A percentile compares a stretch with the other conserved stretches of the same genome.
Conservation (phyloP, 257 asterid species). For the Fraxinus quadrangulata region DNA sequence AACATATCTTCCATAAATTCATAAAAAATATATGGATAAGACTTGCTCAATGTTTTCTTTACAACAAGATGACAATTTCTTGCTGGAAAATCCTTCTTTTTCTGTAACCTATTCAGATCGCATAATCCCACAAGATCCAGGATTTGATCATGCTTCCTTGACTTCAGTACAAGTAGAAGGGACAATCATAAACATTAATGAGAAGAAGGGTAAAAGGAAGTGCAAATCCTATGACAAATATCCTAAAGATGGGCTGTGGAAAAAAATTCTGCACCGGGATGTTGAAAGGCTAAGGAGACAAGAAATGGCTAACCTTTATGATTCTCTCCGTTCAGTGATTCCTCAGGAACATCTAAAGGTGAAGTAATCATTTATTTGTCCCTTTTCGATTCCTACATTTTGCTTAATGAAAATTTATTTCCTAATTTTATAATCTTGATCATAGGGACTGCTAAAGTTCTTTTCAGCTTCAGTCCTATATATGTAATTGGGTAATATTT, state of each 20-base stretch:
- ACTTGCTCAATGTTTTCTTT: background rate
- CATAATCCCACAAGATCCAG: background rate
- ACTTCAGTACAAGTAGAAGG: background rate
- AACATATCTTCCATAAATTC: background rate
- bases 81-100: background rate
- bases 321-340: constrained; percentile 47
- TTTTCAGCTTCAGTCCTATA: background rate
- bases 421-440: no score
- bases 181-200: background rate
- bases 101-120: background rate
- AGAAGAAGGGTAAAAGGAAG: background rate
- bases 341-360: constrained; percentile 49
- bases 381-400: background rate
- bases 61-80: background rate
- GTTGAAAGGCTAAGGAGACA: constrained; percentile 52
- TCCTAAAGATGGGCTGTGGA: constrained; percentile 14
- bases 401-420: background rate
- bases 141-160: background rate
- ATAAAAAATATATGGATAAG: background rate
- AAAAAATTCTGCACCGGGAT: constrained; percentile 38
- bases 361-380: background rate
- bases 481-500: background rate
- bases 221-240: background rate
- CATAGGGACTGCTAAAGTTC: no score
- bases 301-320: constrained; percentile 50